Conservation (phyloP, 306 rosid genomes). For the Argentina anserina region DNA sequence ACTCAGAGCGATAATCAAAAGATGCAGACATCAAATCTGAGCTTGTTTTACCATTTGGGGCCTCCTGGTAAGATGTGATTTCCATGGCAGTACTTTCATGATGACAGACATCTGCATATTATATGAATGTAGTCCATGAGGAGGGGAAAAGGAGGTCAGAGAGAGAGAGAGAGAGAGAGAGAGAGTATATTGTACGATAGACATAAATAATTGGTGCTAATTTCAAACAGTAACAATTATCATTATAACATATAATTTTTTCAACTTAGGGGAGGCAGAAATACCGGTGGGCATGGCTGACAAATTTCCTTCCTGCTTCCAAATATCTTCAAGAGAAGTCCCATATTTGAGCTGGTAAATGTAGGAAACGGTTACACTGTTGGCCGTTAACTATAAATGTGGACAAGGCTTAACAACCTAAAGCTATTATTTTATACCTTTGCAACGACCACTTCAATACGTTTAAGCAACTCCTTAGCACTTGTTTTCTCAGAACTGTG, state of each 20-base stretch:
- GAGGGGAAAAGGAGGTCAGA: conserved; percentile 1
- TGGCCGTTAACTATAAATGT: conserved; percentile 13
- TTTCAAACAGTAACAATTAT: neutral
- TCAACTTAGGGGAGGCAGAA: neutral
- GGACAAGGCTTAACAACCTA: conserved; percentile 8
- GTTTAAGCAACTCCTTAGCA: conserved; percentile 47
- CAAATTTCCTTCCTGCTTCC: conserved; percentile 40
- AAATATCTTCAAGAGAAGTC: conserved; percentile 43
- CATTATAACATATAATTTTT: conserved; percentile 10
- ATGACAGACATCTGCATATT: conserved; percentile 34
- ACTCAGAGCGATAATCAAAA: conserved; percentile 26
- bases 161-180: neutral
- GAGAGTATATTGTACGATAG: neutral
- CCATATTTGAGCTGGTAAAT: conserved; percentile 58
- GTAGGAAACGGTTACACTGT: conserved; percentile 39
- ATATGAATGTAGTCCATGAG: conserved; percentile 19
- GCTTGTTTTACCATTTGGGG: conserved; percentile 23
- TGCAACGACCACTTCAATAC: conserved; percentile 41
- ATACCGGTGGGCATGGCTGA: conserved; percentile 41
- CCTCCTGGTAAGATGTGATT: conserved; percentile 13
- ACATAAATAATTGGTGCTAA: conserved; percentile 5
- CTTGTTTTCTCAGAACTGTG: conserved; percentile 51
- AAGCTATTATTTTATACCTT: conserved; percentile 53
- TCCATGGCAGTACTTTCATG: conserved; percentile 31
- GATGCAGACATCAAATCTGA: conserved; percentile 23